These are phyloP conservation scores for Vaccinium macrocarpon DNA, from an alignment of 148 eudicot genomes.

Conservation along the genomic window DNA sequence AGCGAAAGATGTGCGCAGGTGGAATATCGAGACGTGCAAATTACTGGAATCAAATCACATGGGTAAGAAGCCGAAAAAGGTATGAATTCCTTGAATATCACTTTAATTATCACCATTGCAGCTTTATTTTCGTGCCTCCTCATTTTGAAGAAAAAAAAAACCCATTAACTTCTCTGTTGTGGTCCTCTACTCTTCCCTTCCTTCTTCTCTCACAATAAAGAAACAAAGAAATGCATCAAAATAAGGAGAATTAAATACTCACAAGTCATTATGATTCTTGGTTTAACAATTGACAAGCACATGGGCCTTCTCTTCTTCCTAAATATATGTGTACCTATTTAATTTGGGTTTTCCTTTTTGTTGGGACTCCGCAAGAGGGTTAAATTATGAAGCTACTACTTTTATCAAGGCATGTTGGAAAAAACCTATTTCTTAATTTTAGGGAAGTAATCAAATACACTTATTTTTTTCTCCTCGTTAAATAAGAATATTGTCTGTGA, in stretches of 20 bases:
- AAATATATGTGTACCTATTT: conserved; percentile 6
- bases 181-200: neutral
- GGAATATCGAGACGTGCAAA: neutral
- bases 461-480: neutral
- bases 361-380: conserved; percentile 4
- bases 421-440: neutral
- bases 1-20: too few species aligned
- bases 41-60: conserved; percentile 11
- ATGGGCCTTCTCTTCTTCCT: conserved; percentile 13
- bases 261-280: conserved; percentile 8
- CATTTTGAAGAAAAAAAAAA: neutral
- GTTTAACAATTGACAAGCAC: conserved; percentile 11
- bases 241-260: neutral
- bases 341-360: neutral
- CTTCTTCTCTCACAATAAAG: neutral
- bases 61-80: neutral
- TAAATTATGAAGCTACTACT: conserved; percentile 4
- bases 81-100: neutral
- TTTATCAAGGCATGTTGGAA: conserved; percentile 2
- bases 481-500: neutral
- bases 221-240: neutral
- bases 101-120: neutral
- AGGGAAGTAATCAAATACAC: neutral
- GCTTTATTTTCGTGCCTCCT: conserved; percentile 10
- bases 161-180: neutral